Evolutionary conservation across 2,329 filamentous ascomycete genomes (phyloP).

Genomic region (Colletotrichum falcatum): DNA sequence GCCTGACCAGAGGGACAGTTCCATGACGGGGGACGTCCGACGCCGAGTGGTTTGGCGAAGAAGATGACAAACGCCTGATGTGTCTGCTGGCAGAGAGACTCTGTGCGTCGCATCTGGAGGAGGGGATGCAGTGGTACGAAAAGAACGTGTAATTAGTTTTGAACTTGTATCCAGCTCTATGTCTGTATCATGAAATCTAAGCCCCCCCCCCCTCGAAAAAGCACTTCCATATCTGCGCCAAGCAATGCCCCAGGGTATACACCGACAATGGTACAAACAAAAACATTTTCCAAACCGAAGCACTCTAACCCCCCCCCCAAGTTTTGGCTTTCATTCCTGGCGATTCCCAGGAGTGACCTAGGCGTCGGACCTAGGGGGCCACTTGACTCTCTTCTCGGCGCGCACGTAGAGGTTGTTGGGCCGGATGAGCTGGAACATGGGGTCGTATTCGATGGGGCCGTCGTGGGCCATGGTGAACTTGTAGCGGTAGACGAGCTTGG

Average conservation of each 20-base stretch:
- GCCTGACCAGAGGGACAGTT: no score
- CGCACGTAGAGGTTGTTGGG: slow-evolving; percentile 66
- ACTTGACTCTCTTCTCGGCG: slow-evolving; percentile 61
- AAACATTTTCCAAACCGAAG: background rate
- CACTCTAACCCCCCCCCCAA: no score
- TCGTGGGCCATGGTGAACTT: slow-evolving; percentile 64
- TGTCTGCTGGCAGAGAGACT: background rate
- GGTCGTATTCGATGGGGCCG: slow-evolving; percentile 67
- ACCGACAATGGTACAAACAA: slow-evolving; percentile 37
- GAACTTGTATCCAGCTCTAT: slow-evolving; percentile 20
- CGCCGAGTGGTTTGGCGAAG: slow-evolving; percentile 24
- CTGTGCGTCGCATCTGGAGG: background rate
- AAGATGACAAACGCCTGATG: background rate
- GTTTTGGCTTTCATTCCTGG: background rate
- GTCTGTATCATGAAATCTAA: slow-evolving; percentile 32
- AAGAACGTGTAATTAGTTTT: slow-evolving; percentile 16
- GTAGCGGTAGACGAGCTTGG: slow-evolving; percentile 70
- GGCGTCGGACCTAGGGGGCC: slow-evolving; percentile 52
- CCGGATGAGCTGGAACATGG: slow-evolving; percentile 68
- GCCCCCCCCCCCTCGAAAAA: background rate
- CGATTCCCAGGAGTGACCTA: background rate
- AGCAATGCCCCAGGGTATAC: slow-evolving; percentile 41
- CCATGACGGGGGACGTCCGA: slow-evolving; percentile 16
- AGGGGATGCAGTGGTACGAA: background rate
- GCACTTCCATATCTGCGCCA: slow-evolving; percentile 18